phyloP scores from a whole-genome alignment of 352 stramenopile species.

The Elongisporangium senticosum region DNA sequence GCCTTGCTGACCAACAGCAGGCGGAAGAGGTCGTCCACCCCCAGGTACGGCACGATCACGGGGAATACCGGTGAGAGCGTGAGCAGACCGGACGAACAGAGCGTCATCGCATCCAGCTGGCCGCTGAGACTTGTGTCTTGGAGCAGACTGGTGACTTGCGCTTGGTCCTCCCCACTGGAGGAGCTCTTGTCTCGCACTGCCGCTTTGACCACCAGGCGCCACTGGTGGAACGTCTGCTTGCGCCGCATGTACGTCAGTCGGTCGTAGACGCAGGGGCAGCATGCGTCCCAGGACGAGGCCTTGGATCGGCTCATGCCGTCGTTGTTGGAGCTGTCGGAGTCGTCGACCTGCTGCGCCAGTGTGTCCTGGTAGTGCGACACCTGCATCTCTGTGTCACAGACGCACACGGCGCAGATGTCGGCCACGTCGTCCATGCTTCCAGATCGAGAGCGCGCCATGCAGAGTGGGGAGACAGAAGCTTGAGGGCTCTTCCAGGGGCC shows the following conservation, averaged over 20 bases:
- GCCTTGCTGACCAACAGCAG: slow-evolving; percentile 39
- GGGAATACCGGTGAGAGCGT: slow-evolving; percentile 37
- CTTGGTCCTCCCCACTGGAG: neutral
- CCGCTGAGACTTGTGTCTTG: neutral
- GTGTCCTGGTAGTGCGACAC: slow-evolving; percentile 25
- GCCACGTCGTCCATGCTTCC: slow-evolving; percentile 55
- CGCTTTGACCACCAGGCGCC: slow-evolving; percentile 36
- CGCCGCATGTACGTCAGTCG: slow-evolving; percentile 68
- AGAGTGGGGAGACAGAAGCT: neutral
- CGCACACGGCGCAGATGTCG: slow-evolving; percentile 49
- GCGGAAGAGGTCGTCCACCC: slow-evolving; percentile 47
- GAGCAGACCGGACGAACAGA: slow-evolving; percentile 3
- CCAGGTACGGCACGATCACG: slow-evolving; percentile 35
- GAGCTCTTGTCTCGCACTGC: neutral
- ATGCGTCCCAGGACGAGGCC: slow-evolving; percentile 24
- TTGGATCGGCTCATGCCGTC: slow-evolving; percentile 13
- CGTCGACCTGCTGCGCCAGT: slow-evolving; percentile 12
- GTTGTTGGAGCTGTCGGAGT: slow-evolving; percentile 13
- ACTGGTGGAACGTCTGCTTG: slow-evolving; percentile 77
- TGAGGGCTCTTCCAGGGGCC: too few species aligned
- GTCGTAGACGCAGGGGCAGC: slow-evolving; percentile 63
- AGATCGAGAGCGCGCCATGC: neutral
- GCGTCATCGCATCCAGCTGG: neutral
- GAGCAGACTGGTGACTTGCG: neutral
- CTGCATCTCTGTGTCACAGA: slow-evolving; percentile 41